Evolutionary conservation across 2,329 filamentous ascomycete species (phyloP), one percentile per base, ranked within the genome.

Genomic region (Epichloe baconii): DNA sequence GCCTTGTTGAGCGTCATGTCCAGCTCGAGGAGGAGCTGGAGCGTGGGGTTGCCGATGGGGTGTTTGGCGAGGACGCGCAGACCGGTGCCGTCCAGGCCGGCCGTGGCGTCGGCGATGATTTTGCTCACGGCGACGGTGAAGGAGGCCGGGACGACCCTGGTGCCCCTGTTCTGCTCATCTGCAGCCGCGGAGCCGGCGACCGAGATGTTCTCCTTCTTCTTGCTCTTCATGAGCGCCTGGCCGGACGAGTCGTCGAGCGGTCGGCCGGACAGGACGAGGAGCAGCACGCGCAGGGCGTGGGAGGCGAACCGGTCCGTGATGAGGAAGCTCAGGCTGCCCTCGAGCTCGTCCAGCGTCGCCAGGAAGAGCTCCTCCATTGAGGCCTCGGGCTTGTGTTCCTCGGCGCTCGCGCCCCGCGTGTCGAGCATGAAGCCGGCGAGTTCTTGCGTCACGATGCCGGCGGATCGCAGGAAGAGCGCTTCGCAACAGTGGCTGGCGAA

Each of bases 401-500:
- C 63, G 2, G 67, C 67, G 4, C 60, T 59, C 19, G 70, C 68
- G 7, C 73, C 72, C 21, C 72, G 71, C 19, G 65, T 66, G 38
- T 71, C 70, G 35, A 72, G 54, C n/a, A 65, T 65, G 58, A 62
- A 71, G 44, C 64, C 77, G 57, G 64, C 75, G 66, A 87, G 68
- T 67, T 95, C 90, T 54, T 83, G 74, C 14, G 85, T 85, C 38
- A 95, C 86, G 11, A 85, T 71, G 1, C 86, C 84, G 0, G 90
- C 90, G 2, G 87, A 85, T 56, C 86, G 81, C 47, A 90, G 74
- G 66, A 98, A 97, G 35, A 98, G 76, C 26, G 88, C 88, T 70
- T 98, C 93, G 65, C 90, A 96, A 69, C 91, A 97, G 71, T 98
- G 93, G 54, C 90, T 95, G 5, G 93, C 93, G 62, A 98, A 98